Base-by-base conservation (phyloP, 1,139 yeast genomes). In the Protomyces pachydermus region DNA sequence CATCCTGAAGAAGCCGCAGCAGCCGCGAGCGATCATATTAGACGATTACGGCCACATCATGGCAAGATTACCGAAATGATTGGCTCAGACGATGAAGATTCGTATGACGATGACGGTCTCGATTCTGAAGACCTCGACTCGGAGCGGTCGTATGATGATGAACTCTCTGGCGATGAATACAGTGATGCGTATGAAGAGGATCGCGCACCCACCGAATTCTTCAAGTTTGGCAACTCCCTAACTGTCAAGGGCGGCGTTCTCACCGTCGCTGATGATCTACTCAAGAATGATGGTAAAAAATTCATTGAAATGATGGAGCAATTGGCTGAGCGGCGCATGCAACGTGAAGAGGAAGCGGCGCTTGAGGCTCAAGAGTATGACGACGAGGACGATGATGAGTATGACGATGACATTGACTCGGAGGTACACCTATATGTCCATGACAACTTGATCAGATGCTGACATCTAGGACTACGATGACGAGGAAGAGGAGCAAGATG, bases 231-330 rank as follows among this genome's bases (percentile, higher is more conserved):
- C 50, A 72, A 69, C 52, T 72, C 73, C 50, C 69, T 76, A 25
- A 72, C 77, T 3, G 74, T 77, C 39, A 76, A 75, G 60, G 79
- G 79, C 28, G 80, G 79, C 4, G 74, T 85, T 28, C 78, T 85
- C 60, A 81, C 83, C 14, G 87, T 88, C 61, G 93, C 95, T 0
- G 95, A 88, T 69, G 95, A 88, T 72, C 75, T 89, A 38, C 77
- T 88, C 65, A 83, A 83, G 68, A 86, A 87, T 72, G 90, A 87
- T 69, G 96, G 96, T 35, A 81, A 81, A 69, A 81, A 84, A 63
- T 88, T 88, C 70, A 81, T 89, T 52, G 86, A 85, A 68, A 84
- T 87, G 83, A 85, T 89, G 85, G 95, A 87, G 72, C 80, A 84
- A 64, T 77, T 87, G 46, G 87, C 88, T 6, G 84, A 82, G 67